Conservation (phyloP, 164 flowering plant species). For the Magnolia officinalis region DNA sequence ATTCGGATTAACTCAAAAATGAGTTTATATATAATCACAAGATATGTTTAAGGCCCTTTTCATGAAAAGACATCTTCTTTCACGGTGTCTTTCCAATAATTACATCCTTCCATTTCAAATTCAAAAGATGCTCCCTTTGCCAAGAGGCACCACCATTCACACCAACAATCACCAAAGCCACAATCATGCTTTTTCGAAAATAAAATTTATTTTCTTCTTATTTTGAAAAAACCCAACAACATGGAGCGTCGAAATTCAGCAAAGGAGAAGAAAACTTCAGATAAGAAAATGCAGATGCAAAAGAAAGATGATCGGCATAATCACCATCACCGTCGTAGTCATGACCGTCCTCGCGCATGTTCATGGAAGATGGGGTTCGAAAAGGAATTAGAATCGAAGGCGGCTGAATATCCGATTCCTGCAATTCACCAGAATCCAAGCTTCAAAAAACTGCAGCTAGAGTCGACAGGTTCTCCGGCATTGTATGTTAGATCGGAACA, state of each 20-base stretch:
- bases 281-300: neutral
- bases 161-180: no score
- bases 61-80: no score
- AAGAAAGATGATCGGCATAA: neutral
- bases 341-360: neutral
- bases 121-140: no score
- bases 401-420: neutral
- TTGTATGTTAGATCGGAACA: neutral
- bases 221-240: no score
- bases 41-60: no score
- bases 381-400: constrained; percentile 6
- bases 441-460: neutral
- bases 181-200: no score
- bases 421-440: constrained; percentile 3
- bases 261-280: neutral
- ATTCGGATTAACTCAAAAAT: no score
- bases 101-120: no score
- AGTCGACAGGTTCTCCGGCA: neutral
- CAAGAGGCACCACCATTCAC: no score
- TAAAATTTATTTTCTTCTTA: no score
- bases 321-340: neutral
- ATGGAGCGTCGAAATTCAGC: constrained; percentile 8
- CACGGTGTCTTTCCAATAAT: no score
- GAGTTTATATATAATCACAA: no score
- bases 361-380: neutral